Percentiles rank a stretch among this genome's conserved stretches.
Evolutionary conservation across 192 early-diverging fungal species (phyloP).

Genomic region (Podila verticillata): DNA sequence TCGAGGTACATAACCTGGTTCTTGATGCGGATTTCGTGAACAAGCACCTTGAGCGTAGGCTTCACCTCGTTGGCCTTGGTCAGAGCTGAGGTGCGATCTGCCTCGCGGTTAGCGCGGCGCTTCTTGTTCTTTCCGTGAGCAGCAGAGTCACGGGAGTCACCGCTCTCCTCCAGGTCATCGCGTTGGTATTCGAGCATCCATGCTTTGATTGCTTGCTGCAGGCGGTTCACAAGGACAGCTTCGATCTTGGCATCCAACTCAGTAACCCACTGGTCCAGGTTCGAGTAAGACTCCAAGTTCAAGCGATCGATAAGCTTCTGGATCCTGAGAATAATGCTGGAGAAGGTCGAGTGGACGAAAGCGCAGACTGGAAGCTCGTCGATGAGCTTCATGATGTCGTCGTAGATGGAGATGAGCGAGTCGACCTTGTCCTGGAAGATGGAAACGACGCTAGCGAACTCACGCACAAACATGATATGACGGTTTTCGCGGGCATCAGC

Average conservation of each 20-base stretch:
- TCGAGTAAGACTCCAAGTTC: conserved; percentile 94
- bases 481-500: conserved; percentile 81
- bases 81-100: conserved; percentile 43
- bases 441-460: conserved; percentile 89
- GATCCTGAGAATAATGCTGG: conserved; percentile 77
- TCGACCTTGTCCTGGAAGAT: conserved; percentile 97
- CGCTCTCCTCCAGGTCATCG: conserved; percentile 55
- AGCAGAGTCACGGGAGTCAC: conserved; percentile 54
- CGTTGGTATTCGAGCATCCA: conserved; percentile 78
- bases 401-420: conserved; percentile 80
- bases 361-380: conserved; percentile 86
- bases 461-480: conserved; percentile 93
- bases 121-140: conserved; percentile 58
- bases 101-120: conserved; percentile 40
- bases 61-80: conserved; percentile 58
- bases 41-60: conserved; percentile 73
- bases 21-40: conserved; percentile 89
- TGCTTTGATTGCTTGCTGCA: conserved; percentile 79
- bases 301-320: conserved; percentile 93
- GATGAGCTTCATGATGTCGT: conserved; percentile 82
- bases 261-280: conserved; percentile 90
- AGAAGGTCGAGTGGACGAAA: conserved; percentile 76
- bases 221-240: conserved; percentile 72
- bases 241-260: conserved; percentile 86
- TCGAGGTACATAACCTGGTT: conserved; percentile 98